These are phyloP conservation scores for Psilocybe cyanescens DNA, from an alignment of 768 basidiomycete genomes.

Conservation along the genomic window DNA sequence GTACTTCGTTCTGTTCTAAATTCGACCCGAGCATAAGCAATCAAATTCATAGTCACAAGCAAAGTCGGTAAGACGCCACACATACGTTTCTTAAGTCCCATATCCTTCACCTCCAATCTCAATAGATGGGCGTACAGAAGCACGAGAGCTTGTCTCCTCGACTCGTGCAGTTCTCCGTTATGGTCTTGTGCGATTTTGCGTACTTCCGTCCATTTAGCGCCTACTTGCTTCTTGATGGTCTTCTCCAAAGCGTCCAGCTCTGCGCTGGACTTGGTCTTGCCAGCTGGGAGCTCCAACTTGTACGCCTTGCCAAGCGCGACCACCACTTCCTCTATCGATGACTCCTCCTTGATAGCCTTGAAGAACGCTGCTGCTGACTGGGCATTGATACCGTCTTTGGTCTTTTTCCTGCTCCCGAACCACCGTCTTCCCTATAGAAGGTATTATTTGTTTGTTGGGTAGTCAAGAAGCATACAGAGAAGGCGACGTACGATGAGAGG, in stretches of 20 bases:
- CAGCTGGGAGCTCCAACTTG: constrained; percentile 53
- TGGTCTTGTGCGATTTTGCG: constrained; percentile 42
- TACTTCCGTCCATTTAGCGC: constrained; percentile 58
- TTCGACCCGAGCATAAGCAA: not conserved
- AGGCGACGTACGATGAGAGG: constrained; percentile 60
- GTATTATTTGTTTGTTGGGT: too few species aligned
- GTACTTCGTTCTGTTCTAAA: constrained; percentile 70
- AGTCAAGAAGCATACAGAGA: not conserved
- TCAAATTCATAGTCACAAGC: not conserved
- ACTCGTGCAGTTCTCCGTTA: constrained; percentile 39
- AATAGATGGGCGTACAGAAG: constrained; percentile 88
- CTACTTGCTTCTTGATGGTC: constrained; percentile 50
- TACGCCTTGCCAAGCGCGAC: constrained; percentile 13
- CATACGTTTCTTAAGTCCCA: constrained; percentile 69
- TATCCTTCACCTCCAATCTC: constrained; percentile 58
- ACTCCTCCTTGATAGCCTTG: too few species aligned
- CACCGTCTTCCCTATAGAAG: constrained; percentile 65
- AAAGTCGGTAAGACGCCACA: constrained; percentile 11
- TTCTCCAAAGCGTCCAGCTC: constrained; percentile 56
- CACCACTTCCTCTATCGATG: too few species aligned
- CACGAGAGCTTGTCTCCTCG: constrained; percentile 60
- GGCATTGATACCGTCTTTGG: constrained; percentile 21
- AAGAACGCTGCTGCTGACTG: too few species aligned
- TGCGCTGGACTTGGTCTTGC: constrained; percentile 31
- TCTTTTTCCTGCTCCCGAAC: constrained; percentile 67